Base-by-base conservation (phyloP, 2,329 filamentous ascomycete species). In the Diaporthe citri region DNA sequence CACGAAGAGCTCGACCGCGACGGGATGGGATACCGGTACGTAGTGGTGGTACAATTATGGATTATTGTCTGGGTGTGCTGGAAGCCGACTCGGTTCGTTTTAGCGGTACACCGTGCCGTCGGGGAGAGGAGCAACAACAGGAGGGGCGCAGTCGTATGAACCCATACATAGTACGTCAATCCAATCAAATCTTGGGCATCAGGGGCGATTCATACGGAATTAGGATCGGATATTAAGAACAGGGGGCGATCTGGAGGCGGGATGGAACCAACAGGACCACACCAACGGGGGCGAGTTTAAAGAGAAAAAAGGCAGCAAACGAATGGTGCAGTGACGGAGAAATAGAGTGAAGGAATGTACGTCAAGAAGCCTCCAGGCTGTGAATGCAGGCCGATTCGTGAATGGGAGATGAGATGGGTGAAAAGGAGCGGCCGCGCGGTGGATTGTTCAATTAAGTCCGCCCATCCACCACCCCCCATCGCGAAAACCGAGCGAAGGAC, bases 131-230 rank as follows among this genome's bases (percentile, higher is more conserved):
- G 70, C 70, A 51, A n/a, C 57, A 72, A 62, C 46, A 52, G 25
- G 57, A 62, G 70, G 43, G 46, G 59, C 46, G 55, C 59, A 48
- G 70, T 31, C 46, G 70, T 72, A 55, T 72, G 70, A 51, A 60
- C 41, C 62, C 62, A 52, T 67, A 52, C 62, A 67, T 52, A 51
- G 48, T 64, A 72, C 70, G 70, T 41, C 46, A 72, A 72, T 72
- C 70, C 57, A 72, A 72, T 72, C 70, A 72, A 72, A 72, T 31
- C 56, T 72, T 72, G 70, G 70, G 70, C 70, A 62, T 72, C 70
- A 72, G 70, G 70, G 70, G 70, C 57, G 70, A 64, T 72, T 62
- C 70, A 64, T 72, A 62, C 56, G 57, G 52, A 36, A 72, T 72
- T 72, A 72, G 43, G 70, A 72, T 62, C 70, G 70, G 70, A 72